phyloP scores from a whole-genome alignment of 2,329 filamentous ascomycete species.

The Byssothecium circinans region DNA sequence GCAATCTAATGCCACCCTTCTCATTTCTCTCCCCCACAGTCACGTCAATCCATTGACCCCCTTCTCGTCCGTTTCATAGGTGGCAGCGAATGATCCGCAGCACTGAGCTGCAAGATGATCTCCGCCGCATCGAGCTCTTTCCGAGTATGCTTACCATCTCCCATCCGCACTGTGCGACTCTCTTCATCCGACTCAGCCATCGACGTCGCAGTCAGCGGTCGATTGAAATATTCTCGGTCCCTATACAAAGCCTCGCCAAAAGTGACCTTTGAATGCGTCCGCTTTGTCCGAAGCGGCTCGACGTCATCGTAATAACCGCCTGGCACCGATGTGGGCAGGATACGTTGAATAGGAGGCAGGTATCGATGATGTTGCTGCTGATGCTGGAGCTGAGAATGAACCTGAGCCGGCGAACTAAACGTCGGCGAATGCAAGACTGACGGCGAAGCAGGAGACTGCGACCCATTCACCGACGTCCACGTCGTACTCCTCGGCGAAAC shows the following conservation, averaged over 20 bases:
- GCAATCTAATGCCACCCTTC: not conserved
- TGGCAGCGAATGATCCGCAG: conserved; percentile 22
- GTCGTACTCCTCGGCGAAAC: conserved; percentile 42
- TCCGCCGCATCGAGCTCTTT: conserved; percentile 42
- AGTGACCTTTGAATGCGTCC: conserved; percentile 30
- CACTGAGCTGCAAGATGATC: conserved; percentile 37
- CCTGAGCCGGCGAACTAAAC: not conserved
- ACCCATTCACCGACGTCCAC: conserved; percentile 49
- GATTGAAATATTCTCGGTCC: conserved; percentile 4
- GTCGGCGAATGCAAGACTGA: conserved; percentile 8
- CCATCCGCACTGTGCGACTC: conserved; percentile 1
- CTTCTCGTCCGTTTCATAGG: conserved; percentile 35
- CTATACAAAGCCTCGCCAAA: conserved; percentile 1
- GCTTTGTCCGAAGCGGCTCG: conserved; percentile 24
- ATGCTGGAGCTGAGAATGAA: conserved; percentile 13
- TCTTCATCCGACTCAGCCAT: conserved; percentile 6
- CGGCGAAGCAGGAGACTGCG: conserved; percentile 19
- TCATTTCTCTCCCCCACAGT: not conserved
- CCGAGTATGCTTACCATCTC: conserved; percentile 11
- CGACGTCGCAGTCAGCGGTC: not conserved
- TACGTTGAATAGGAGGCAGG: conserved; percentile 5
- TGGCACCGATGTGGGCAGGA: conserved; percentile 20
- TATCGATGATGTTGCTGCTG: not conserved
- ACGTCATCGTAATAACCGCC: conserved; percentile 2
- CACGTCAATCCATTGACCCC: conserved; percentile 21